A percentile compares a stretch with the other conserved stretches of the same genome.
phyloP scores from a whole-genome alignment of 768 basidiomycete genomes.

The Mycena pura region DNA sequence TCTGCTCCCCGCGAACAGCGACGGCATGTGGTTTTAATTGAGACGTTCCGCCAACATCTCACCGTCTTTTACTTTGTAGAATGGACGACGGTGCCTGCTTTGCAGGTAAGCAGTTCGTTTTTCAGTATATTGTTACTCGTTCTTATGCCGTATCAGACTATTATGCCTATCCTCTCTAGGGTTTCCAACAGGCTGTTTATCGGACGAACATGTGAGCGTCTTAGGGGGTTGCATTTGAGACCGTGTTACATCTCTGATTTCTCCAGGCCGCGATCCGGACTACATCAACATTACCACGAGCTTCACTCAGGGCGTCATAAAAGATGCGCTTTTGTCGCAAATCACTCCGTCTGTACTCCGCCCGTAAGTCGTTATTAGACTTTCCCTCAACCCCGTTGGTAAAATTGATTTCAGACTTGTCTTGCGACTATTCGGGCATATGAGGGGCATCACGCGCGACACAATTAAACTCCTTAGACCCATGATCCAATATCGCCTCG shows the following conservation, averaged over 20 bases:
- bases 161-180: slow-evolving; percentile 9
- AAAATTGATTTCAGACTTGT: slow-evolving; percentile 7
- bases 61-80: slow-evolving; percentile 3
- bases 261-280: slow-evolving; percentile 21
- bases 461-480: slow-evolving; percentile 10
- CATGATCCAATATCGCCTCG: slow-evolving; percentile 11
- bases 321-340: slow-evolving; percentile 1
- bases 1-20: slow-evolving; percentile 36
- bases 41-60: not conserved
- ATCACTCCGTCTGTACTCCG: slow-evolving; percentile 7
- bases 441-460: not conserved
- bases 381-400: not conserved
- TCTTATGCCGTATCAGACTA: not conserved
- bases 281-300: slow-evolving; percentile 15
- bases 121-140: not conserved
- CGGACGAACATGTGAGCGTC: slow-evolving; percentile 12
- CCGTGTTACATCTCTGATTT: not conserved
- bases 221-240: not conserved
- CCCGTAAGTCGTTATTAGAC: not conserved
- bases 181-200: slow-evolving; percentile 18
- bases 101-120: slow-evolving; percentile 4
- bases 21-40: slow-evolving; percentile 28
- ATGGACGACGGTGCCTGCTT: slow-evolving; percentile 16
- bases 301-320: slow-evolving; percentile 3
- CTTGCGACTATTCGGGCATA: slow-evolving; percentile 4